These are phyloP conservation scores for Lactarius tabidus DNA, from an alignment of 768 basidiomycete species.

Conservation along the genomic window DNA sequence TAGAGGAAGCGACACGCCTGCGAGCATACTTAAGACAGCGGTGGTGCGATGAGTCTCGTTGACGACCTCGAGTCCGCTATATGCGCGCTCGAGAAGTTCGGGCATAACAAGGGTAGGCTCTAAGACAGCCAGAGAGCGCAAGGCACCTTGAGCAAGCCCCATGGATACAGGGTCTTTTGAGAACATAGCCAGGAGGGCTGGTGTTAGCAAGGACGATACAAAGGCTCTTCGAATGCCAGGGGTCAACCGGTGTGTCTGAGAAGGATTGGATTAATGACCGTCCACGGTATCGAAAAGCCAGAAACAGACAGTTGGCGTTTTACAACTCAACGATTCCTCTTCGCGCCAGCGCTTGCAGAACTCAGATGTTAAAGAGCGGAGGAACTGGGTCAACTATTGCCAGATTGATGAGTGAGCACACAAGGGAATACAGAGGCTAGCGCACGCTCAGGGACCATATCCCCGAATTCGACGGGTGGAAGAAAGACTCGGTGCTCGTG, in stretches of 20 bases:
- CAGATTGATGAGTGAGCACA: constrained; percentile 15
- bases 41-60: constrained; percentile 96
- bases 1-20: constrained; percentile 70
- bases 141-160: constrained; percentile 72
- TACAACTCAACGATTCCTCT: constrained; percentile 72
- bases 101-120: constrained; percentile 89
- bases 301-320: constrained; percentile 63
- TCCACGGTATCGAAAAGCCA: constrained; percentile 6
- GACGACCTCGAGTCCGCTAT: constrained; percentile 85
- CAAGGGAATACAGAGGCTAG: constrained; percentile 11
- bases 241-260: constrained; percentile 72
- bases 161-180: constrained; percentile 80
- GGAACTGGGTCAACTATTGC: constrained; percentile 57
- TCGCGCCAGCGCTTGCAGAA: constrained; percentile 78
- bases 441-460: constrained; percentile 67
- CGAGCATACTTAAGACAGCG: constrained; percentile 81
- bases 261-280: neutral
- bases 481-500: constrained; percentile 90
- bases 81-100: constrained; percentile 84
- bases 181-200: constrained; percentile 88
- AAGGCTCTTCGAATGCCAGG: constrained; percentile 76
- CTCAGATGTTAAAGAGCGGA: constrained; percentile 68
- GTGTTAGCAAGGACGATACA: constrained; percentile 75
- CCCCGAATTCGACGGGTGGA: constrained; percentile 93
- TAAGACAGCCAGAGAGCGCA: constrained; percentile 72